phyloP scores from a whole-genome alignment of 2,329 filamentous ascomycete genomes.

The Trichoderma sp. region DNA sequence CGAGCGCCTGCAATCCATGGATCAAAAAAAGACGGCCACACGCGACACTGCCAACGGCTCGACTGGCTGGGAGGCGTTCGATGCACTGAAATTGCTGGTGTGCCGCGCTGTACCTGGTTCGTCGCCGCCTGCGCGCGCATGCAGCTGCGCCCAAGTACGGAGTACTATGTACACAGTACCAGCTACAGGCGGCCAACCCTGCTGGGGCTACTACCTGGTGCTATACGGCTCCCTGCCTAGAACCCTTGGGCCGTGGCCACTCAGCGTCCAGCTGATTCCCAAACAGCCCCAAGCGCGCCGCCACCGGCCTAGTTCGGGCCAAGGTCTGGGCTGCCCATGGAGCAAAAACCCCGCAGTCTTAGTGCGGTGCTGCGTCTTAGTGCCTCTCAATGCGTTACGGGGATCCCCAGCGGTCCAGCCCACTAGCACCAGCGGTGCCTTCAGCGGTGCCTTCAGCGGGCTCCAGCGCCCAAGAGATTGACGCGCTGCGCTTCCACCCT shows the following conservation, averaged over 20 bases:
- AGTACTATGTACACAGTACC: too few relatives aligned
- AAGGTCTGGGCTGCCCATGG: too few relatives aligned
- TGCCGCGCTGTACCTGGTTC: neutral
- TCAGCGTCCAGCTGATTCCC: constrained; percentile 18
- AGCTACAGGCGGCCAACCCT: neutral
- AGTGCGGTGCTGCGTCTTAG: too few relatives aligned
- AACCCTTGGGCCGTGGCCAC: constrained; percentile 17
- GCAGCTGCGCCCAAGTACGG: neutral
- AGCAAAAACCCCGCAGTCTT: constrained; percentile 14
- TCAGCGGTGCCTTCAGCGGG: neutral
- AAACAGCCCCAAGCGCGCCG: constrained; percentile 4
- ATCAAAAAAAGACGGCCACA: neutral
- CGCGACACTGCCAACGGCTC: neutral
- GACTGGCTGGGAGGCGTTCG: neutral
- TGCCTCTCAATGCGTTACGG: neutral
- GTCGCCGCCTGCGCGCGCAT: neutral
- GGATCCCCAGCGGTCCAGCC: constrained; percentile 11
- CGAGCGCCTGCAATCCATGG: neutral
- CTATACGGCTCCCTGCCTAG: too few relatives aligned
- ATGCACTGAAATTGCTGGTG: neutral
- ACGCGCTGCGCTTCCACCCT: neutral
- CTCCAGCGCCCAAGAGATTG: neutral
- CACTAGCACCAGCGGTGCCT: neutral
- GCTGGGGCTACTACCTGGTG: neutral
- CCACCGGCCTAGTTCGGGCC: constrained; percentile 11